Conservation (phyloP, 2,329 filamentous ascomycete species). For the Colletotrichum navitas region DNA sequence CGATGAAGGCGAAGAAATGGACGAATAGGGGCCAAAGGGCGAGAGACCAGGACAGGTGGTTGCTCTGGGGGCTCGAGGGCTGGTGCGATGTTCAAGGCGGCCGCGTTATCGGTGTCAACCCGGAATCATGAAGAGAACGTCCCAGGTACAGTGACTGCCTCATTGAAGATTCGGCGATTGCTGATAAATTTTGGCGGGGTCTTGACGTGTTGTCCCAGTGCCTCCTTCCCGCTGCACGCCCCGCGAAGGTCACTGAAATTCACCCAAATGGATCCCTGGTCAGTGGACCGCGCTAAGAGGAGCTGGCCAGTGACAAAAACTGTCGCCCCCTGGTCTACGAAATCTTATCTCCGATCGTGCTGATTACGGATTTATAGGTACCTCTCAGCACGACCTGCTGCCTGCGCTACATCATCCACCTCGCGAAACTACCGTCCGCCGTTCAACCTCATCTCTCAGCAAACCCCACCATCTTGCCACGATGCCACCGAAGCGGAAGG, state of each 20-base stretch:
- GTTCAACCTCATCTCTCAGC: background rate
- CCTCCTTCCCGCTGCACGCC: constrained; percentile 33
- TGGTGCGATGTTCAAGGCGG: background rate
- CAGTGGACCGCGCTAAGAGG: constrained; percentile 20
- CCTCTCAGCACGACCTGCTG: background rate
- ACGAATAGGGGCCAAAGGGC: too few relatives aligned
- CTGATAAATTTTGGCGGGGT: constrained; percentile 43
- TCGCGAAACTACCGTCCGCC: background rate
- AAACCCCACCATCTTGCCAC: constrained; percentile 39
- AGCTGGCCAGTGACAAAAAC: constrained; percentile 21
- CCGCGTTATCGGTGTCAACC: constrained; percentile 1
- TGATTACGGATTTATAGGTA: background rate
- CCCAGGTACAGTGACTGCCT: constrained; percentile 9
- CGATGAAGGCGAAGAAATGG: background rate
- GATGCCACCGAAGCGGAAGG: constrained; percentile 82
- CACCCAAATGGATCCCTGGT: constrained; percentile 1
- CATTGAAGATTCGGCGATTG: constrained; percentile 34
- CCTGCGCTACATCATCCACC: constrained; percentile 33
- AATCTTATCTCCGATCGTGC: constrained; percentile 4
- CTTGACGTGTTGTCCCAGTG: constrained; percentile 14
- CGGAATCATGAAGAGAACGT: constrained; percentile 18
- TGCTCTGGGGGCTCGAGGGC: background rate
- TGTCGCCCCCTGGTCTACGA: background rate
- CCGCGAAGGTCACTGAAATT: constrained; percentile 15
- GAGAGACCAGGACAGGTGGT: background rate